Evolutionary conservation across 805 yeast species (phyloP).

Genomic region (Kodamaea lidongshanica): DNA sequence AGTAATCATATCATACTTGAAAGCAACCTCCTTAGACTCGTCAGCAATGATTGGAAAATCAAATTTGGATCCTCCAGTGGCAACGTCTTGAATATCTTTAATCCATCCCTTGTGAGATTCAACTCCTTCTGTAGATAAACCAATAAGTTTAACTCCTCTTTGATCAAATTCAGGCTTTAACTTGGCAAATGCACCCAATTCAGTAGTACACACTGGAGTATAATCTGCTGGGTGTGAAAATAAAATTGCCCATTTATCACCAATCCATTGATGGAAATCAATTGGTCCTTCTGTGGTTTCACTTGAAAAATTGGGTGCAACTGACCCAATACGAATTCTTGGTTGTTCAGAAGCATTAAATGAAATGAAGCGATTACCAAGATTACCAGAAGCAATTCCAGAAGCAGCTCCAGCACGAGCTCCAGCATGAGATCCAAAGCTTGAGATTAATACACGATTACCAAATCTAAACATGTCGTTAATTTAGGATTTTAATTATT

Average conservation of each 20-base stretch:
- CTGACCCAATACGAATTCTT: conserved; percentile 49
- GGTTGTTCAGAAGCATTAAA: conserved; percentile 37
- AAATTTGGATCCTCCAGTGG: conserved; percentile 46
- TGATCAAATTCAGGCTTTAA: conserved; percentile 63
- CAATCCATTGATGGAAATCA: conserved; percentile 58
- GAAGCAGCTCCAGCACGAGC: too few species aligned
- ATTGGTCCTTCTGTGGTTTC: conserved; percentile 60
- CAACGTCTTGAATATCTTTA: conserved; percentile 63
- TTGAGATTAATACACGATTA: too few species aligned
- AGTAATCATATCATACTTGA: conserved; percentile 64
- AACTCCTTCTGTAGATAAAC: conserved; percentile 59
- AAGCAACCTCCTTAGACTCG: conserved; percentile 53
- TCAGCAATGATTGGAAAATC: conserved; percentile 68
- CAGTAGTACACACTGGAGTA: conserved; percentile 78
- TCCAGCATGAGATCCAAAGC: too few species aligned
- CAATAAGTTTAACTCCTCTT: conserved; percentile 61
- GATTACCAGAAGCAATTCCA: too few species aligned
- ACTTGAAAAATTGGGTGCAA: conserved; percentile 62
- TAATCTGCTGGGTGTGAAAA: conserved; percentile 76
- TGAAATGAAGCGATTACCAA: conserved; percentile 23
- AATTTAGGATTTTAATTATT: too few species aligned
- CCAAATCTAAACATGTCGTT: too few species aligned
- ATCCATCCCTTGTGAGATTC: conserved; percentile 64
- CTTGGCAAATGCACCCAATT: conserved; percentile 69
- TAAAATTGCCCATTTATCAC: conserved; percentile 57